These are phyloP conservation scores for Populus nigra DNA, from an alignment of 345 rosid species.

Conservation along the genomic window DNA sequence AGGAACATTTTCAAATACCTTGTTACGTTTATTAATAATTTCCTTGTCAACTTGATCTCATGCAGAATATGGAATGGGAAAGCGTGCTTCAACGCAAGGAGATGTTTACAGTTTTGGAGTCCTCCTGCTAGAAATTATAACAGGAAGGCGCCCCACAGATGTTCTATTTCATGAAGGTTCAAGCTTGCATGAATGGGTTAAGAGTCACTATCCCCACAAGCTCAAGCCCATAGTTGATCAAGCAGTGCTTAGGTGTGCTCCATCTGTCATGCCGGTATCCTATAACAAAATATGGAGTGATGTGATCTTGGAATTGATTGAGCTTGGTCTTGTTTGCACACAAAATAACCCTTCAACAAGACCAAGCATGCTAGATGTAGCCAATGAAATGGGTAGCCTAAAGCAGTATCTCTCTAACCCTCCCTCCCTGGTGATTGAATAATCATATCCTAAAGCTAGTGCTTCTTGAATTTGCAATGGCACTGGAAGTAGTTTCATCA, in stretches of 20 bases:
- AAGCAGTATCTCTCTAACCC: conserved; percentile 60
- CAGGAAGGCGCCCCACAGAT: conserved; percentile 72
- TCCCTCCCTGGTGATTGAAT: conserved; percentile 30
- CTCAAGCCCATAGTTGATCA: conserved; percentile 57
- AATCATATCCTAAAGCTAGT: conserved; percentile 25
- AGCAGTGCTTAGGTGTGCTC: conserved; percentile 47
- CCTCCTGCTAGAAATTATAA: conserved; percentile 65
- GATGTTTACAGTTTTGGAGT: conserved; percentile 92
- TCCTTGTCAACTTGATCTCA: background rate
- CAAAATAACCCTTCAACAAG: conserved; percentile 69
- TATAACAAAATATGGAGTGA: conserved; percentile 47
- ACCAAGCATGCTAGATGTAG: conserved; percentile 80
- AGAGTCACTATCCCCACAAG: conserved; percentile 62
- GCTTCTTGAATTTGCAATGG: conserved; percentile 6
- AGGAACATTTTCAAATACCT: background rate
- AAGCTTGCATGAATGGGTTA: conserved; percentile 73
- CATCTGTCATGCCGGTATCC: conserved; percentile 29
- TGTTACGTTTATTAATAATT: background rate
- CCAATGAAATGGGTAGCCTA: conserved; percentile 66
- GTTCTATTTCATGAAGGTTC: conserved; percentile 54
- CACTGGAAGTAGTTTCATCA: background rate
- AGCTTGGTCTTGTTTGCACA: conserved; percentile 80
- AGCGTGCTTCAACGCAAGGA: conserved; percentile 69
- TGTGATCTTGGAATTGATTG: conserved; percentile 66
- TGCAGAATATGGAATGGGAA: conserved; percentile 86